phyloP scores from a whole-genome alignment of 2,329 filamentous ascomycete species.

The Colletotrichum truncatum region DNA sequence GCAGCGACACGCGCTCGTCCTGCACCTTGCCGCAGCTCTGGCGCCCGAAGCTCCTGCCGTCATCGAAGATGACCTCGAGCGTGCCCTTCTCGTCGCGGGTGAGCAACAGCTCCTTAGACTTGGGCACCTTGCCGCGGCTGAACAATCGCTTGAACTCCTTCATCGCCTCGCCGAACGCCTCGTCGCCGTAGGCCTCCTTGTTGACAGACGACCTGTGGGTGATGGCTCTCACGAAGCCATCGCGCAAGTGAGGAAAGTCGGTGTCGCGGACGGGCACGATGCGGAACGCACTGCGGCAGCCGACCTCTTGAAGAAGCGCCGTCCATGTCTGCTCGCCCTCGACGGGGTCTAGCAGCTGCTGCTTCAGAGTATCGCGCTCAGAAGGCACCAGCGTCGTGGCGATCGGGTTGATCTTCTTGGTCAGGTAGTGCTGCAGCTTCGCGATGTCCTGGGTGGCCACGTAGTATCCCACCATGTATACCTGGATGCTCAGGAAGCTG shows the following conservation, averaged over 20 bases:
- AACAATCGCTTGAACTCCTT: conserved; percentile 85
- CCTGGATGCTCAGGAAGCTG: conserved; percentile 87
- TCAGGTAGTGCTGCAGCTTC: conserved; percentile 79
- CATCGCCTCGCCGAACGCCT: conserved; percentile 79
- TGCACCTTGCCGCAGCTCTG: conserved; percentile 73
- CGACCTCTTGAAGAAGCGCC: conserved; percentile 70
- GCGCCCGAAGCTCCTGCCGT: conserved; percentile 55
- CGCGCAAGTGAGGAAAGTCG: conserved; percentile 90
- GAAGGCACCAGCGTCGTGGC: conserved; percentile 85
- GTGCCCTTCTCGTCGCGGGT: conserved; percentile 71
- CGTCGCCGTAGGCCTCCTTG: conserved; percentile 68
- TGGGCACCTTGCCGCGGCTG: conserved; percentile 81
- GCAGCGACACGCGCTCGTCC: conserved; percentile 82
- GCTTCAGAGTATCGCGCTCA: conserved; percentile 80
- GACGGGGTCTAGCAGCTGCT: conserved; percentile 73
- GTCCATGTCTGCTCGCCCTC: conserved; percentile 80
- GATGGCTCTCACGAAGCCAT: conserved; percentile 89
- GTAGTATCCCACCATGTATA: conserved; percentile 95
- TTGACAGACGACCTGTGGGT: conserved; percentile 74
- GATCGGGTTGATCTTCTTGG: conserved; percentile 77
- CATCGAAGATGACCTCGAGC: conserved; percentile 74
- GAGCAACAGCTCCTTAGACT: conserved; percentile 81
- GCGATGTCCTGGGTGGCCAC: conserved; percentile 85
- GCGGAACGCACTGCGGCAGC: conserved; percentile 80
- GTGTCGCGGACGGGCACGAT: conserved; percentile 93